These are phyloP conservation scores for Tetrahymena malaccensis DNA, from an alignment of 73 alveolate species.

Conservation along the genomic window DNA sequence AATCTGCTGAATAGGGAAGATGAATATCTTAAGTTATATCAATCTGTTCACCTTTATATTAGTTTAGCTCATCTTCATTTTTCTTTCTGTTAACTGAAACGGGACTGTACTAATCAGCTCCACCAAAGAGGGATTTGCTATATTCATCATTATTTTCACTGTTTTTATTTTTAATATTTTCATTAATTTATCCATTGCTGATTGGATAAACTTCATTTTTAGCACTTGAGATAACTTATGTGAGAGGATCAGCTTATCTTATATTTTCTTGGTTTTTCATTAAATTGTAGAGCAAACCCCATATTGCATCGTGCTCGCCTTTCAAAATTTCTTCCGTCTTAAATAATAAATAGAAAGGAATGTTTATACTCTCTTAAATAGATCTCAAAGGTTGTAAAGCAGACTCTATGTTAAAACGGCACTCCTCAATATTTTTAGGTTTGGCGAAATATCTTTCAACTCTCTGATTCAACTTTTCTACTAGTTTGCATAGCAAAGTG, in stretches of 20 bases:
- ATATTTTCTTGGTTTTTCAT: not conserved
- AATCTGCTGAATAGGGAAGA: not conserved
- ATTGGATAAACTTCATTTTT: not conserved
- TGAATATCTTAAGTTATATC: not conserved
- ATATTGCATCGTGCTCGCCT: not conserved
- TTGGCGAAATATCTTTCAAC: not conserved
- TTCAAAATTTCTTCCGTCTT: not conserved
- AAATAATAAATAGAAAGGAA: not conserved
- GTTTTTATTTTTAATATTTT: not conserved
- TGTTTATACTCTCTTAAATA: not conserved
- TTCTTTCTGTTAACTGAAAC: not conserved
- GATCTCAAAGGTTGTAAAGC: not conserved
- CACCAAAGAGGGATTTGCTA: not conserved
- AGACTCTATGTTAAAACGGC: not conserved
- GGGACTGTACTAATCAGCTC: not conserved
- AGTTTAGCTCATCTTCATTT: not conserved
- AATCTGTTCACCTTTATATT: not conserved
- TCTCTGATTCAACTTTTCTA: not conserved
- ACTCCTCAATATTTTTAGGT: not conserved
- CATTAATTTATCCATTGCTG: not conserved
- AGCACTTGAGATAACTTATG: not conserved
- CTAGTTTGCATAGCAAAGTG: not conserved
- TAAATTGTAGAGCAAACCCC: not conserved
- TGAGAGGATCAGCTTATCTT: not conserved
- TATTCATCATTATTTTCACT: not conserved